Percentiles rank a stretch among this genome's conserved stretches.
phyloP scores from a whole-genome alignment of 768 basidiomycete genomes.

The Lentinula detonsa region DNA sequence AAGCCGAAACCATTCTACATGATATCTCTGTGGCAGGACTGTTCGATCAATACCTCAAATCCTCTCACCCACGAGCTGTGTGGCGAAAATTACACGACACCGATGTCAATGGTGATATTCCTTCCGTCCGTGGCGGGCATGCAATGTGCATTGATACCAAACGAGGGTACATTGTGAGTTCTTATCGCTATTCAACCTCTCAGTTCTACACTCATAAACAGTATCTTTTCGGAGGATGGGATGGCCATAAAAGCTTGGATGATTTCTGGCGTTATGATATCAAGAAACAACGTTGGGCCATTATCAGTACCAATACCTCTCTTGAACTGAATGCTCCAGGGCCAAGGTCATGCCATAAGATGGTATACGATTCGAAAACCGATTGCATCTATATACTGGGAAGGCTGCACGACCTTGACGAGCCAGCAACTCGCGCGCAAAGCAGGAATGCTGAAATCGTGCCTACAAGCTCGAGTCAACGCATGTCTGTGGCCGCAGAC shows the following conservation, averaged over 20 bases:
- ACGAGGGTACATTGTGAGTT: constrained; percentile 38
- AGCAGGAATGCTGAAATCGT: constrained; percentile 11
- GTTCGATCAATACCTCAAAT: constrained; percentile 54
- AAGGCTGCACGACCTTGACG: constrained; percentile 52
- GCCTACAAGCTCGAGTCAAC: neutral
- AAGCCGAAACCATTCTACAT: constrained; percentile 48
- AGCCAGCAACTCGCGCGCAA: constrained; percentile 15
- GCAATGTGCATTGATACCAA: constrained; percentile 74
- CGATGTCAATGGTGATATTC: constrained; percentile 61
- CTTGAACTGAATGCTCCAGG: constrained; percentile 61
- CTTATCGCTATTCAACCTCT: neutral
- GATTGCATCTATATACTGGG: constrained; percentile 73
- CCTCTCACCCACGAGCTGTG: constrained; percentile 49
- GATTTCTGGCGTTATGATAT: constrained; percentile 78
- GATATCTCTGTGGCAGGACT: constrained; percentile 48
- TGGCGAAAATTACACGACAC: constrained; percentile 59
- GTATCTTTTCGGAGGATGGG: constrained; percentile 79
- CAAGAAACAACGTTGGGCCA: constrained; percentile 51
- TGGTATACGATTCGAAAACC: constrained; percentile 70
- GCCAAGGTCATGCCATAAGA: constrained; percentile 74
- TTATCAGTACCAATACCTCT: constrained; percentile 50
- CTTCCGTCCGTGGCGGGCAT: constrained; percentile 68
- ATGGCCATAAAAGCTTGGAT: constrained; percentile 64
- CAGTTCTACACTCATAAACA: neutral
- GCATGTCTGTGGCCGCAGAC: neutral